phyloP scores from a whole-genome alignment of 208 protist species.

The Trypanosoma vivax region DNA sequence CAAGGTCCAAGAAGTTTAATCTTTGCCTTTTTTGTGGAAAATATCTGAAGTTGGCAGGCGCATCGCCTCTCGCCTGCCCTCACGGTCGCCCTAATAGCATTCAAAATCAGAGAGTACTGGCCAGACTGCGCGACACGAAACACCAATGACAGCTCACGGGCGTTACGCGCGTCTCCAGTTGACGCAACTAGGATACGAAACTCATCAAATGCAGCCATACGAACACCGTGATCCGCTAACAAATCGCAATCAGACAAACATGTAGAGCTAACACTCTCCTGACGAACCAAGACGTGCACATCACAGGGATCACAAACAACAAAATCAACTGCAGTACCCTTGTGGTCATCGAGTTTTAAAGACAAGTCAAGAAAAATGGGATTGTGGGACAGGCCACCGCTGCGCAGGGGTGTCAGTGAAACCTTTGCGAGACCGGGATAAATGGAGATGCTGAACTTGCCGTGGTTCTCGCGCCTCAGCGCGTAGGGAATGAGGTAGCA shows the following conservation, averaged over 20 bases:
- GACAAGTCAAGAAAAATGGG: constrained; percentile 34
- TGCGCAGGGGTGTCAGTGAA: constrained; percentile 56
- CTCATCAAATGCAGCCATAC: constrained; percentile 57
- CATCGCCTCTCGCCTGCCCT: constrained; percentile 27
- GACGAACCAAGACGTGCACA: constrained; percentile 73
- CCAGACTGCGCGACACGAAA: constrained; percentile 42
- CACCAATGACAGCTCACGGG: constrained; percentile 74
- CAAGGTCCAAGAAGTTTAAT: constrained; percentile 53
- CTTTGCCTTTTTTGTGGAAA: constrained; percentile 43
- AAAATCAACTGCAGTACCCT: constrained; percentile 55
- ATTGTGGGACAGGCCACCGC: constrained; percentile 51
- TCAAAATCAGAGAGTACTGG: constrained; percentile 54
- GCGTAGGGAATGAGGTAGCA: constrained; percentile 82
- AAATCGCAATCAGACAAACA: constrained; percentile 36
- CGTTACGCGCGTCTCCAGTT: constrained; percentile 65
- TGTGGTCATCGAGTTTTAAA: constrained; percentile 30
- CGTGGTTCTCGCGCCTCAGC: constrained; percentile 47
- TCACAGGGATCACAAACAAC: constrained; percentile 42
- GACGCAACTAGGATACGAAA: constrained; percentile 42
- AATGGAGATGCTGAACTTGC: constrained; percentile 67
- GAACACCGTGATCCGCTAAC: constrained; percentile 52
- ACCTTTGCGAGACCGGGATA: constrained; percentile 78
- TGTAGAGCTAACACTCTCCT: constrained; percentile 50
- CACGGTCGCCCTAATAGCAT: constrained; percentile 29
- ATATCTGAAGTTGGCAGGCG: constrained; percentile 58